Evolutionary conservation across 2,329 filamentous ascomycete genomes (phyloP), one percentile per base, ranked within the genome.

Genomic region (Colletotrichum liaoningense): DNA sequence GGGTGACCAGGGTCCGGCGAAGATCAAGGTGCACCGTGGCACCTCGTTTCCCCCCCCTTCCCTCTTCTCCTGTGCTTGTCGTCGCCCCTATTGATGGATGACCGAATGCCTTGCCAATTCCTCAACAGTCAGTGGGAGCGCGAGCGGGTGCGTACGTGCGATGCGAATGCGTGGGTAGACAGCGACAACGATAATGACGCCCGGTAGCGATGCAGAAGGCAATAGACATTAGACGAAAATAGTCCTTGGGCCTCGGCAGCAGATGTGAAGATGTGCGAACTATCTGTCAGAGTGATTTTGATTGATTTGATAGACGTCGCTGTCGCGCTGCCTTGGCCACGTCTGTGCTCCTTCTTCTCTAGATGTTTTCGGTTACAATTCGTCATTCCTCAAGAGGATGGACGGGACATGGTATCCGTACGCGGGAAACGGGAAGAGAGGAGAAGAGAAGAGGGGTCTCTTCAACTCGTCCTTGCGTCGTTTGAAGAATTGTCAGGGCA

Each of bases 401-500:
- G 8, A 19, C 7, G 19, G 19, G 19, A 49, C 3, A 49, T 11
- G 42, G 42, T 42, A 16, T 42, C 6, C 14, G 5, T 42, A 42
- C 38, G 38, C 14, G 38, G 38, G 38, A 19, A 42, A 0, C 33
- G 33, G 11, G 33, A 12, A 35, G 30, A 30, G 30, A 30, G 8
- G 7, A 30, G 30, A 30, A 30, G 30, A 30, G 35, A 38, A 38
- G 38, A 42, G 38, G 42, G 42, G 42, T 49, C 19, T 49, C 42
- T n/a, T 49, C 42, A 11, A 8, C 16, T 49, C 19, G 42, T 49
- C 42, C 42, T 24, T 33, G 12, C n/a, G 38, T 66, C 8, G 62
- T 70, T 70, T 70, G 54, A 70, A 54, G 54, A 70, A 59, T 59
- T 59, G 62, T 69, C 67, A 69, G 24, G 38, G 26, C 24, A 56